phyloP scores from a whole-genome alignment of 805 yeast genomes.

The Yarrowia phangngaensis region DNA sequence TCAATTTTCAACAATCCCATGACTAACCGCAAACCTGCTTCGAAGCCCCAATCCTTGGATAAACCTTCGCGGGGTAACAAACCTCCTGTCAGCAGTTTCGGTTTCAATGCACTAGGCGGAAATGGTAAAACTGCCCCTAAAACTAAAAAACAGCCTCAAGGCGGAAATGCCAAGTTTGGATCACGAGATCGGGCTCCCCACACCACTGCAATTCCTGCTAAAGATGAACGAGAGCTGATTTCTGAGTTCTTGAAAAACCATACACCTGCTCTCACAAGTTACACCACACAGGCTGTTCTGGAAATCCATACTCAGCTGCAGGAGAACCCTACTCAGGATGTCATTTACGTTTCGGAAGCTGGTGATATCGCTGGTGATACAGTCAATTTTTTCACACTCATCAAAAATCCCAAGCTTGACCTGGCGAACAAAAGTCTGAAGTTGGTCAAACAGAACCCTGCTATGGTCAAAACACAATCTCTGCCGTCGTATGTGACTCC shows the following conservation, averaged over 20 bases:
- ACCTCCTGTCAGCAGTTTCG: slow-evolving; percentile 16
- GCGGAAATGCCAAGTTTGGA: no score
- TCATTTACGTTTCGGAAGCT: slow-evolving; percentile 4
- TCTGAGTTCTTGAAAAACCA: not conserved
- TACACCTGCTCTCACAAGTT: slow-evolving; percentile 1
- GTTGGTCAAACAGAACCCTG: slow-evolving; percentile 14
- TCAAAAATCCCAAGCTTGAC: slow-evolving; percentile 9
- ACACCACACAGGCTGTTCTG: slow-evolving; percentile 1
- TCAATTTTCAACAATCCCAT: slow-evolving; percentile 5
- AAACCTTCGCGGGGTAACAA: not conserved
- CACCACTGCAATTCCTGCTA: not conserved
- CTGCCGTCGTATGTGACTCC: slow-evolving; percentile 12
- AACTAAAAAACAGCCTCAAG: not conserved
- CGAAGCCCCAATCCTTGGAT: not conserved
- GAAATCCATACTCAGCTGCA: not conserved
- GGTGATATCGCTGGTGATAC: not conserved
- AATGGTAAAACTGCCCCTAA: not conserved
- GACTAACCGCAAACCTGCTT: not conserved
- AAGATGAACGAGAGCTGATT: slow-evolving; percentile 1
- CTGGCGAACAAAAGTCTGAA: slow-evolving; percentile 5
- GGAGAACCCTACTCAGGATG: slow-evolving; percentile 1
- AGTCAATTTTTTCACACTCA: not conserved
- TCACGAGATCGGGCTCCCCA: not conserved
- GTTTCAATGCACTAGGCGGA: slow-evolving; percentile 5
- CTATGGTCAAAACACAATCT: slow-evolving; percentile 18